phyloP scores from a whole-genome alignment of 2,329 filamentous ascomycete species.

The Myriosclerotinia duriaeana region DNA sequence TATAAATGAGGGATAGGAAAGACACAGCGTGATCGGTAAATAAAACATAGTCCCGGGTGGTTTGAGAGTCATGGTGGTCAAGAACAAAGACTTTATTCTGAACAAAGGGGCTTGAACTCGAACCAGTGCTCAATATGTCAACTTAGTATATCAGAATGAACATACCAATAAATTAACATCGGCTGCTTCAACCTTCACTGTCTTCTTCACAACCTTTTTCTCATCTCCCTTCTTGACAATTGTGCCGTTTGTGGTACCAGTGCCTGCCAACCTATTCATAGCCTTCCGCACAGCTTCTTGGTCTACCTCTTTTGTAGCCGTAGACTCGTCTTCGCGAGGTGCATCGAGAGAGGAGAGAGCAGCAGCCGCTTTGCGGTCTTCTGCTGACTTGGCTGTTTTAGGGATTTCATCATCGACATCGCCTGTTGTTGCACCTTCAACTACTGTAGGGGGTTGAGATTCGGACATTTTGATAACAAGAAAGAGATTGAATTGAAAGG shows the following conservation, averaged over 20 bases:
- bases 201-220: conserved; percentile 55
- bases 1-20: background rate
- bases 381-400: conserved; percentile 60
- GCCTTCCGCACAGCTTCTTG: conserved; percentile 72
- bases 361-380: conserved; percentile 74
- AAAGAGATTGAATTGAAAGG: background rate
- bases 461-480: conserved; percentile 53
- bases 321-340: conserved; percentile 49
- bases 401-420: conserved; percentile 58
- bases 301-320: conserved; percentile 51
- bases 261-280: conserved; percentile 60
- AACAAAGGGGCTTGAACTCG: conserved; percentile 7
- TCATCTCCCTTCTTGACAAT: conserved; percentile 47
- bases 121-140: background rate
- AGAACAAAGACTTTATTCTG: conserved; percentile 8
- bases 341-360: conserved; percentile 69
- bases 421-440: conserved; percentile 59
- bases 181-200: conserved; percentile 69
- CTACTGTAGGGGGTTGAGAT: conserved; percentile 57
- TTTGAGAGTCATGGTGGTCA: background rate
- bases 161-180: conserved; percentile 69
- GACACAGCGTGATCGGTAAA: background rate
- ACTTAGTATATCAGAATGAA: conserved; percentile 24
- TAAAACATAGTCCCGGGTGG: background rate
- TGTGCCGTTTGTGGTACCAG: conserved; percentile 36